phyloP scores from a whole-genome alignment of 345 rosid genomes.

The Streptanthus diversifolius region DNA sequence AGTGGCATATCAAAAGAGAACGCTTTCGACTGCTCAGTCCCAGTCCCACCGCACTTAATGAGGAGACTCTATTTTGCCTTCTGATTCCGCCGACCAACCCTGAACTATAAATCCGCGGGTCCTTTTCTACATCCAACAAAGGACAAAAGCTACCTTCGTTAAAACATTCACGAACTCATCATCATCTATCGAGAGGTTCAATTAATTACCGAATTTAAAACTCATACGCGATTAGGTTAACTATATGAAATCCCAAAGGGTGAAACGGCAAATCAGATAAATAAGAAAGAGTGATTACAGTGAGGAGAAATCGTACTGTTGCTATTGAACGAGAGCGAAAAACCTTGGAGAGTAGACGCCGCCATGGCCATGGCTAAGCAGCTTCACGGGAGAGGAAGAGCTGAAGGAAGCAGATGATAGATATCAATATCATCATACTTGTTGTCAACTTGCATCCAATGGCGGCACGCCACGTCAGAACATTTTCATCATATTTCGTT shows the following conservation, averaged over 20 bases:
- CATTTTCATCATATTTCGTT: background rate
- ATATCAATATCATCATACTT: background rate
- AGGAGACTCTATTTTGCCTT: constrained; percentile 13
- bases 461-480: background rate
- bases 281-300: background rate
- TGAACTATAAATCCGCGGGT: constrained; percentile 5
- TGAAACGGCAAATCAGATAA: background rate
- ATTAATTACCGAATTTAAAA: background rate
- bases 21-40: constrained; percentile 14
- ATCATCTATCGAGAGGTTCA: background rate
- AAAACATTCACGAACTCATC: background rate
- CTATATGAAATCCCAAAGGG: background rate
- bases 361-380: constrained; percentile 26
- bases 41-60: constrained; percentile 20
- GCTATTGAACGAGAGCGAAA: constrained; percentile 11
- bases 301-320: constrained; percentile 12
- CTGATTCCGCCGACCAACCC: constrained; percentile 13
- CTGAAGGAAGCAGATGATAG: background rate
- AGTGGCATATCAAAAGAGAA: constrained; percentile 35
- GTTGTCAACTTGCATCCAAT: constrained; percentile 4
- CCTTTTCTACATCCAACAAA: background rate
- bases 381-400: constrained; percentile 11
- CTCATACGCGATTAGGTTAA: background rate
- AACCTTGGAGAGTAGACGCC: constrained; percentile 28
- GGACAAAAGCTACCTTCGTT: background rate